A percentile compares a stretch with the other conserved stretches of the same genome.
These are phyloP conservation scores for Rasamsonia emersonii DNA, from an alignment of 2,329 filamentous ascomycete genomes.

Conservation along the genomic window DNA sequence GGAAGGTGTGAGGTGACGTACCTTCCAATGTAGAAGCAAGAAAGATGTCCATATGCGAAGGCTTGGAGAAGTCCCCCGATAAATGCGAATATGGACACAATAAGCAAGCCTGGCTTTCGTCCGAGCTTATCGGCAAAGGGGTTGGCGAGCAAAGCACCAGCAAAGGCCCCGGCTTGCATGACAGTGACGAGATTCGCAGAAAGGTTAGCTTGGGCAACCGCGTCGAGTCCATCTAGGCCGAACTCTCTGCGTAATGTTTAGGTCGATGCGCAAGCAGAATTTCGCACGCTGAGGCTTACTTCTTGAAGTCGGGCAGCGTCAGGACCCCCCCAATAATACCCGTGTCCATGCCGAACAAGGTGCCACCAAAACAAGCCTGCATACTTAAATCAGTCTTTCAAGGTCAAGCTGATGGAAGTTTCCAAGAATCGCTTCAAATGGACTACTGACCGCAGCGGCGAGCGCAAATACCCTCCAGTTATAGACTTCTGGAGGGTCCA, in stretches of 20 bases:
- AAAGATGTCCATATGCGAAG: slow-evolving; percentile 50
- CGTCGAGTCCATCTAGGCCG: slow-evolving; percentile 53
- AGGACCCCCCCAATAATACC: slow-evolving; percentile 62
- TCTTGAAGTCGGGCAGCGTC: slow-evolving; percentile 50
- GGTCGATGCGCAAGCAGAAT: slow-evolving; percentile 4
- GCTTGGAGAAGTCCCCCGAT: slow-evolving; percentile 55
- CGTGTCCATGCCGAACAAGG: slow-evolving; percentile 58
- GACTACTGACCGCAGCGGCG: slow-evolving; percentile 45
- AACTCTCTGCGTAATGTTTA: slow-evolving; percentile 40
- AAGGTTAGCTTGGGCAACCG: slow-evolving; percentile 3
- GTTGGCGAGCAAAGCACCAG: slow-evolving; percentile 5
- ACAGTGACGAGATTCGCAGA: slow-evolving; percentile 50
- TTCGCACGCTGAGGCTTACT: slow-evolving; percentile 26
- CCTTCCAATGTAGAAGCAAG: slow-evolving; percentile 58
- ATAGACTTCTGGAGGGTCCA: slow-evolving; percentile 59
- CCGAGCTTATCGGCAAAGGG: slow-evolving; percentile 46
- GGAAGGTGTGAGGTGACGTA: slow-evolving; percentile 21
- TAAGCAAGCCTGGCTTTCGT: slow-evolving; percentile 47
- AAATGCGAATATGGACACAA: slow-evolving; percentile 49
- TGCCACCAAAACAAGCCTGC: slow-evolving; percentile 58
- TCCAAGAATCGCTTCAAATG: too few species aligned
- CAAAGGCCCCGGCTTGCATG: slow-evolving; percentile 59
- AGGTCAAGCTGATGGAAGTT: slow-evolving; percentile 2
- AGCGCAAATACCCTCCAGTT: slow-evolving; percentile 60
- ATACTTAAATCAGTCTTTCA: slow-evolving; percentile 4